These are phyloP conservation scores for Candolleomyces eurysporus DNA, from an alignment of 768 basidiomycete species.

Conservation along the genomic window DNA sequence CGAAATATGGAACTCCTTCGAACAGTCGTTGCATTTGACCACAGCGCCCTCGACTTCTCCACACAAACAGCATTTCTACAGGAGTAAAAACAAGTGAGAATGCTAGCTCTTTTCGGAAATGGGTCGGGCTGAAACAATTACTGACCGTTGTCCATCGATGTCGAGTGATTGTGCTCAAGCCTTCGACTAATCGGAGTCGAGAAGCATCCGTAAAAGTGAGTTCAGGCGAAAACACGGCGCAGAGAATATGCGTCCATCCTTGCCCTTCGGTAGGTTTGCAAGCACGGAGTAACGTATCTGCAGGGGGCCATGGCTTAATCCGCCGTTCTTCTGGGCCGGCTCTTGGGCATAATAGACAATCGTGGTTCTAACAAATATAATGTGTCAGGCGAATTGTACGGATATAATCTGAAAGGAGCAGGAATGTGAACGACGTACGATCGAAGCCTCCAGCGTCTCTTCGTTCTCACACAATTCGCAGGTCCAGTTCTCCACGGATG, in stretches of 20 bases:
- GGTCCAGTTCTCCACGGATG: conserved; percentile 69
- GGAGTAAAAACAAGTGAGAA: conserved; percentile 1
- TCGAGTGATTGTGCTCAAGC: conserved; percentile 68
- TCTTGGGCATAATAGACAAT: conserved; percentile 83
- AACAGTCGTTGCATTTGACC: conserved; percentile 81
- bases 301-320: conserved; percentile 42
- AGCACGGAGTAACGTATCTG: conserved; percentile 68
- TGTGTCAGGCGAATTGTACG: neutral
- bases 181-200: conserved; percentile 79
- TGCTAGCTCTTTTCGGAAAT: neutral
- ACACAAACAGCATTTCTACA: conserved; percentile 76
- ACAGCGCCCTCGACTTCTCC: conserved; percentile 71
- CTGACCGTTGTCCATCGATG: conserved; percentile 70
- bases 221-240: conserved; percentile 85
- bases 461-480: conserved; percentile 90
- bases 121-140: neutral
- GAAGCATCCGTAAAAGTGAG: conserved; percentile 76
- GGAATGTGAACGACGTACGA: conserved; percentile 45
- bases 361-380: conserved; percentile 53
- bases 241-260: conserved; percentile 89
- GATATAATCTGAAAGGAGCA: no score
- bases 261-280: conserved; percentile 92
- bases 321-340: conserved; percentile 48
- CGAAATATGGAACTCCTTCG: conserved; percentile 76
- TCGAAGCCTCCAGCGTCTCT: conserved; percentile 74